A percentile compares a stretch with the other conserved stretches of the same genome.
phyloP scores from a whole-genome alignment of 495 filamentous ascomycete genomes.

The Neurospora intermedia region DNA sequence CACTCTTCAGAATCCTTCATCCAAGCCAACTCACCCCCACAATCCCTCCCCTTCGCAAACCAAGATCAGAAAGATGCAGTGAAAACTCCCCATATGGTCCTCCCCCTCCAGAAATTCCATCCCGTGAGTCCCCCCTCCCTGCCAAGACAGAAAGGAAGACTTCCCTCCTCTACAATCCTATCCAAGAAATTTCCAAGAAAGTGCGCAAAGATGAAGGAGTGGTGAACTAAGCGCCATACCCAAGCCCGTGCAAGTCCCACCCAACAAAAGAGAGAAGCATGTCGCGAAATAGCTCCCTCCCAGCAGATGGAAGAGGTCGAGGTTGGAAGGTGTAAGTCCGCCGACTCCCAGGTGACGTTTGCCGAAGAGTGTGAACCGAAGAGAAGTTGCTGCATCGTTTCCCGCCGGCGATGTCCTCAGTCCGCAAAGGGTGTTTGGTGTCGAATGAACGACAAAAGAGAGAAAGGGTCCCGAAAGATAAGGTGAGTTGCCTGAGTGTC shows the following conservation, averaged over 20 bases:
- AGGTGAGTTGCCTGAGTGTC: background rate
- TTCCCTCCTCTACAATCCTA: background rate
- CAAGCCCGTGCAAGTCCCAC: background rate
- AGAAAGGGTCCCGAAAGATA: background rate
- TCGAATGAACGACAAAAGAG: background rate
- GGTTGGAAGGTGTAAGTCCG: background rate
- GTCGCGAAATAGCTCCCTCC: constrained; percentile 5
- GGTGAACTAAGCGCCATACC: background rate
- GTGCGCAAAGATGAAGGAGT: background rate
- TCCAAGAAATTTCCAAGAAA: background rate
- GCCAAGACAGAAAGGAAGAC: background rate
- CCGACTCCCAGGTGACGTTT: background rate
- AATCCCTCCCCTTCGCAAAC: background rate
- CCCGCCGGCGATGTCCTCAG: background rate
- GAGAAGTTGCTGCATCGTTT: background rate
- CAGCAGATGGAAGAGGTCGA: background rate
- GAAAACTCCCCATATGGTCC: background rate
- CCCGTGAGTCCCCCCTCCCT: background rate
- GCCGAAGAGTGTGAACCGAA: background rate
- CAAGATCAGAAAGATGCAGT: background rate
- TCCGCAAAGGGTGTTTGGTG: background rate
- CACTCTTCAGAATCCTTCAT: background rate
- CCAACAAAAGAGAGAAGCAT: constrained; percentile 2
- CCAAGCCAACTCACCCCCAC: background rate
- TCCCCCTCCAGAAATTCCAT: background rate